Percentiles rank a stretch among this genome's conserved stretches.
phyloP scores from a whole-genome alignment of 208 protist genomes.

The Wallacemonas collosoma region DNA sequence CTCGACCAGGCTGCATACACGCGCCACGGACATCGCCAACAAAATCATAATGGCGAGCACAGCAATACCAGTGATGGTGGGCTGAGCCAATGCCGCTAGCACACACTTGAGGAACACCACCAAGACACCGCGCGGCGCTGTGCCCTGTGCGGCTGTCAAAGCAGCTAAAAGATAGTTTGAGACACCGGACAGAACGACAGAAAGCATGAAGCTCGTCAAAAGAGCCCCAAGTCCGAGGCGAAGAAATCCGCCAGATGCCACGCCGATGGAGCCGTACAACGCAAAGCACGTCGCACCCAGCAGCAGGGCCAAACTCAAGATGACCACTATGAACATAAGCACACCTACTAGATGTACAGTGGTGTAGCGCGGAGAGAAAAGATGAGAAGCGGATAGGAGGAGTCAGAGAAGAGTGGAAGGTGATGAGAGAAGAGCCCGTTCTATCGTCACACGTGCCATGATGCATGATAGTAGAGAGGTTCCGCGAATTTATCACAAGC shows the following conservation, averaged over 20 bases:
- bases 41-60: constrained; percentile 53
- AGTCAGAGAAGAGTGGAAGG: too few species aligned
- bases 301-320: constrained; percentile 25
- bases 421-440: too few species aligned
- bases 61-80: constrained; percentile 62
- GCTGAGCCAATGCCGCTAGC: constrained; percentile 60
- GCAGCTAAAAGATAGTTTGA: constrained; percentile 31
- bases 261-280: constrained; percentile 38
- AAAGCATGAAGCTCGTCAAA: constrained; percentile 39
- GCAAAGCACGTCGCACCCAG: constrained; percentile 24
- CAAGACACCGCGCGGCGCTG: constrained; percentile 12
- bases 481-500: too few species aligned
- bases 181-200: constrained; percentile 43
- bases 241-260: constrained; percentile 54
- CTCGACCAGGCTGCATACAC: constrained; percentile 55
- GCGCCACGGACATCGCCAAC: constrained; percentile 35
- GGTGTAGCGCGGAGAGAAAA: too few species aligned
- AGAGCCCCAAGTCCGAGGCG: constrained; percentile 40
- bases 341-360: too few species aligned
- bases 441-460: too few species aligned
- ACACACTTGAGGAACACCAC: constrained; percentile 40
- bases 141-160: constrained; percentile 22
- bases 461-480: too few species aligned
- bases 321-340: constrained; percentile 12
- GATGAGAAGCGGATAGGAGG: too few species aligned